phyloP scores from a whole-genome alignment of 2,329 filamentous ascomycete species.

The Xylaria sp. region DNA sequence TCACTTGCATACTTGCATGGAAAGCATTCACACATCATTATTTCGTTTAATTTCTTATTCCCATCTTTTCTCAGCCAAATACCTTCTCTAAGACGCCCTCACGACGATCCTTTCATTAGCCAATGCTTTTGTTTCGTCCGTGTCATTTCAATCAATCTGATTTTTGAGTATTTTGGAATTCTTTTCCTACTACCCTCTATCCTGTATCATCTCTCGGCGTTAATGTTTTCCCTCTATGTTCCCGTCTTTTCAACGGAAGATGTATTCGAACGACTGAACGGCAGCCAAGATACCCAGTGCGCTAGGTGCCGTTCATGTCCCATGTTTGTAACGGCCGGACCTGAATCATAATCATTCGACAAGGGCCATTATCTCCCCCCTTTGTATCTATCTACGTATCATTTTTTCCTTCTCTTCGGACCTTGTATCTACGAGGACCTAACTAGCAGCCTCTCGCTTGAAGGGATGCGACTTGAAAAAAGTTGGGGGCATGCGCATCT shows the following conservation, averaged over 20 bases:
- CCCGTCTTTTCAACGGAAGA: conserved; percentile 16
- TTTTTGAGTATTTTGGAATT: no score
- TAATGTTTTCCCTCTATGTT: conserved; percentile 1
- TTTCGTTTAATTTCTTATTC: conserved; percentile 12
- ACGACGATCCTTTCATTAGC: not conserved
- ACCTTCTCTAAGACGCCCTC: not conserved
- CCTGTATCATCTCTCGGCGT: conserved; percentile 30
- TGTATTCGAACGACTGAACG: conserved; percentile 38
- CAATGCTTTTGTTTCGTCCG: not conserved
- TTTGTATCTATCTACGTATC: conserved; percentile 36
- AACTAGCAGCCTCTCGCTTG: conserved; percentile 8
- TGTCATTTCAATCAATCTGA: not conserved
- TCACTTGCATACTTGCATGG: conserved; percentile 40
- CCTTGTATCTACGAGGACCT: conserved; percentile 18
- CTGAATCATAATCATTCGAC: conserved; percentile 37
- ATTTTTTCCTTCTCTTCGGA: conserved; percentile 2
- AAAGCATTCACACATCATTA: conserved; percentile 29
- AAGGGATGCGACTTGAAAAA: conserved; percentile 9
- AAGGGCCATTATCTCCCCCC: conserved; percentile 9
- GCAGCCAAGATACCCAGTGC: conserved; percentile 50
- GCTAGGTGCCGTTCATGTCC: conserved; percentile 44
- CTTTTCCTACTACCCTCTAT: conserved; percentile 8
- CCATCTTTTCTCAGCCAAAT: conserved; percentile 1
- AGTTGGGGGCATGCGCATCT: not conserved
- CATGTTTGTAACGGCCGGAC: conserved; percentile 40